These are phyloP conservation scores for Citrus maxima DNA, from an alignment of 345 rosid species.

Conservation along the genomic window DNA sequence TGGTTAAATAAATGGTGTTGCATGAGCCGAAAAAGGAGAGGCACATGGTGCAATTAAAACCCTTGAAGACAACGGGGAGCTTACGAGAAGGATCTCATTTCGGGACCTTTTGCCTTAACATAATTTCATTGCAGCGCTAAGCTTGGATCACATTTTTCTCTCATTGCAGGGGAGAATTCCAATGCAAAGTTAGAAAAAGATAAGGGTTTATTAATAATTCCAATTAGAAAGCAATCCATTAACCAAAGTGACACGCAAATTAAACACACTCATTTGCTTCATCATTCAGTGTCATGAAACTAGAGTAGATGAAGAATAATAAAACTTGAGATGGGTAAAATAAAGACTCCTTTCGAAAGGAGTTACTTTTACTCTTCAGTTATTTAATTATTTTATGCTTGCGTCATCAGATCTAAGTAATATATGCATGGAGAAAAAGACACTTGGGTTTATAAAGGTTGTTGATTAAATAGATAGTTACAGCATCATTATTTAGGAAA, in stretches of 20 bases:
- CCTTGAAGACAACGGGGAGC: neutral
- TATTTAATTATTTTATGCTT: too few species aligned
- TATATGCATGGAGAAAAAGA: too few species aligned
- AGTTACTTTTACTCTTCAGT: neutral
- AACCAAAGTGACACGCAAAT: neutral
- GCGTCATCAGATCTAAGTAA: neutral
- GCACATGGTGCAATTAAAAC: conserved; percentile 1
- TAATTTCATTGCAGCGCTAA: neutral
- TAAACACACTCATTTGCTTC: neutral
- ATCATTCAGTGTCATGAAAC: neutral
- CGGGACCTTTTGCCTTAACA: neutral
- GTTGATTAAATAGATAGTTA: too few species aligned
- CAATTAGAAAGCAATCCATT: neutral
- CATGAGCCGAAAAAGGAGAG: neutral
- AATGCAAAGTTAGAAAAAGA: neutral
- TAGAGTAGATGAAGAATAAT: neutral
- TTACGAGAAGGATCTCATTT: neutral
- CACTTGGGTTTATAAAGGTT: too few species aligned
- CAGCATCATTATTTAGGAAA: too few species aligned
- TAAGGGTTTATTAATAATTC: neutral
- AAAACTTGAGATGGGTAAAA: neutral
- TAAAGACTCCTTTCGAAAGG: neutral
- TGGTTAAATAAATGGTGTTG: neutral
- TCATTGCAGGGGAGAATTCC: neutral
- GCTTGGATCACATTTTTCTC: neutral